Evolutionary conservation across 2,329 filamentous ascomycete genomes (phyloP).

Genomic region (Botryotinia narcissicola): DNA sequence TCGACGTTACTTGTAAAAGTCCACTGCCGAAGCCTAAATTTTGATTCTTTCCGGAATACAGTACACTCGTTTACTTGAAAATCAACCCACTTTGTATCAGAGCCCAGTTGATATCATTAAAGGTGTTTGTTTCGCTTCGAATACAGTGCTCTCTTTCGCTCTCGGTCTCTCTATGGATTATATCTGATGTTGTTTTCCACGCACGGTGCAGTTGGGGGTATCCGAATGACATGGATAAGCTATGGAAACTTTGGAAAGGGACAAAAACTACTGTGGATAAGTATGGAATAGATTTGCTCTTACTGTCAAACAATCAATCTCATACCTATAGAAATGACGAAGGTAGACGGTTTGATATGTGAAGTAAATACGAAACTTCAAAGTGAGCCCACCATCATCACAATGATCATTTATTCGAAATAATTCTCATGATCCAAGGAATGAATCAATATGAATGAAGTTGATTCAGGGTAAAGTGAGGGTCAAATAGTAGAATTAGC

Average conservation of each 20-base stretch:
- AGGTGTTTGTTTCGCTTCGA: slow-evolving; percentile 1
- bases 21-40: background rate
- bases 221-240: background rate
- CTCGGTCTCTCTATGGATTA: slow-evolving; percentile 1
- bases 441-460: background rate
- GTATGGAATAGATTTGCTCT: slow-evolving; percentile 8
- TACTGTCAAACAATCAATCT: slow-evolving; percentile 1
- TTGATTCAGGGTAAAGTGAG: slow-evolving; percentile 17
- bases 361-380: background rate
- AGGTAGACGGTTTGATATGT: background rate
- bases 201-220: slow-evolving; percentile 12
- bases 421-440: background rate
- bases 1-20: background rate
- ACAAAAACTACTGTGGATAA: background rate
- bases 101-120: background rate
- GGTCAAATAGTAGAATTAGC: slow-evolving; percentile 4
- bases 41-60: background rate
- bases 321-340: background rate
- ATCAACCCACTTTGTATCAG: slow-evolving; percentile 14
- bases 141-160: slow-evolving; percentile 3
- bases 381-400: background rate
- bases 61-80: background rate
- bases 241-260: background rate
- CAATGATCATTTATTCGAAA: background rate
- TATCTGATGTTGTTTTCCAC: background rate